phyloP scores from a whole-genome alignment of 108 stramenopile genomes.

The Aurantiochytrium sp. region DNA sequence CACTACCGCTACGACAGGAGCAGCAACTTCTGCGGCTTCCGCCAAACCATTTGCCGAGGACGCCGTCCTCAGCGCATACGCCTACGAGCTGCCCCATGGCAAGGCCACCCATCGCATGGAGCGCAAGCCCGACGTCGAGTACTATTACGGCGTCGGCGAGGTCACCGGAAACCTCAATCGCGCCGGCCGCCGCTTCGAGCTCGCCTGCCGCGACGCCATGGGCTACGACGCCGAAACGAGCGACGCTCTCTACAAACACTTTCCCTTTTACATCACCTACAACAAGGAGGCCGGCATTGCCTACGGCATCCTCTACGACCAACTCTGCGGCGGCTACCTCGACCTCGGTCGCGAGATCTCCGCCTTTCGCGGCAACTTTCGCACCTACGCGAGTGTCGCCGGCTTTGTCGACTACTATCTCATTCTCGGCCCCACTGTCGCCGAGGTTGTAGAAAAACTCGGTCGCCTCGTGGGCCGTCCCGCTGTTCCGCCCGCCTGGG shows the following conservation, averaged over 20 bases:
- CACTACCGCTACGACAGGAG: neutral
- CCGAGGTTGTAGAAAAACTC: conserved; percentile 5
- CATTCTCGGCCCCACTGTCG: neutral
- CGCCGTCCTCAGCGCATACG: neutral
- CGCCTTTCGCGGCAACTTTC: neutral
- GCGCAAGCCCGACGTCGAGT: neutral
- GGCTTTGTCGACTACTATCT: conserved; percentile 11
- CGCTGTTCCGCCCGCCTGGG: conserved; percentile 5
- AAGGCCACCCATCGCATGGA: neutral
- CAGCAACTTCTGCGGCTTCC: neutral
- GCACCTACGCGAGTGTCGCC: neutral
- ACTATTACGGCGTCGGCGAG: conserved; percentile 13
- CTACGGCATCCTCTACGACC: conserved; percentile 12
- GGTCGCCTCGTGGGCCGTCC: neutral
- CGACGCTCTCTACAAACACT: neutral
- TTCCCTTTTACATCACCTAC: conserved; percentile 17
- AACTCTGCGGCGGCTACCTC: conserved; percentile 1
- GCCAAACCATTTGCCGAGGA: neutral
- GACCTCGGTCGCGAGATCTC: neutral
- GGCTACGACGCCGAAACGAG: neutral
- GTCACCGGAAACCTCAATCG: neutral
- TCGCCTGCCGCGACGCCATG: conserved; percentile 8
- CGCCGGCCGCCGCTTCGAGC: neutral
- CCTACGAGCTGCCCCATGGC: neutral
- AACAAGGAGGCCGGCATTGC: neutral